Base-by-base conservation (phyloP, 2,329 filamentous ascomycete species). In the Blastomyces parvus region DNA sequence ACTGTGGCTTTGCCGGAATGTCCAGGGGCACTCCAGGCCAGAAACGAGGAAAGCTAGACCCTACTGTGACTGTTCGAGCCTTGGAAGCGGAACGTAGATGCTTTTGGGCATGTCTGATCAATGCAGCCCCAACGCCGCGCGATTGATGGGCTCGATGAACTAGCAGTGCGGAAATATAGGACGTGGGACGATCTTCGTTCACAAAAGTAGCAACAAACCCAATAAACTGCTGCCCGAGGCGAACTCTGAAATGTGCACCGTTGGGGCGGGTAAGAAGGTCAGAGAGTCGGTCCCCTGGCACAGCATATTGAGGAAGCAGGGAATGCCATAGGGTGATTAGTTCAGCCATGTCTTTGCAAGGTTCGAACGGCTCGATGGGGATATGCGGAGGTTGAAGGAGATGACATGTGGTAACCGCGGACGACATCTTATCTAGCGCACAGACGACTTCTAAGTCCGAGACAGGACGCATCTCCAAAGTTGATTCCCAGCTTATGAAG, bases 1-100 rank as follows among this genome's bases (percentile, higher is more conserved):
- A 67, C 30, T 76, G 74, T 2, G 70, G 68, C 1, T 66, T 59
- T 50, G 71, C 66, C 6, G 74, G 67, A 40, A 80, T 68, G 59
- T 78, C 74, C 1, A 69, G 67, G 2, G 78, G 78, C 3, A 80
- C 72, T 2, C 76, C 77, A 5, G 78, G 78, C 76, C 78, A 81
- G 64, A 81, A 77, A n/a, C 79, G 71, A 40, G 79, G 79, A 52
- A 78, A 78, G 2, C 66, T 63, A 30, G 72, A 74, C 14, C 72
- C 70, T 25, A 75, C 68, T 6, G 63, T 64, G 13, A 74, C 63
- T 44, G 65, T 63, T 44, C 63, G 52, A 6, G 62, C 52, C 27
- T 40, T 46, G 42, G 30, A 46, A 27, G n/a, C 19, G 3, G 40
- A 27, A 36, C 60, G 61, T 19, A 67, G 60, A 46, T 65, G 56